These are phyloP conservation scores for Lactarius evosmus DNA, from an alignment of 768 basidiomycete species.

Conservation along the genomic window DNA sequence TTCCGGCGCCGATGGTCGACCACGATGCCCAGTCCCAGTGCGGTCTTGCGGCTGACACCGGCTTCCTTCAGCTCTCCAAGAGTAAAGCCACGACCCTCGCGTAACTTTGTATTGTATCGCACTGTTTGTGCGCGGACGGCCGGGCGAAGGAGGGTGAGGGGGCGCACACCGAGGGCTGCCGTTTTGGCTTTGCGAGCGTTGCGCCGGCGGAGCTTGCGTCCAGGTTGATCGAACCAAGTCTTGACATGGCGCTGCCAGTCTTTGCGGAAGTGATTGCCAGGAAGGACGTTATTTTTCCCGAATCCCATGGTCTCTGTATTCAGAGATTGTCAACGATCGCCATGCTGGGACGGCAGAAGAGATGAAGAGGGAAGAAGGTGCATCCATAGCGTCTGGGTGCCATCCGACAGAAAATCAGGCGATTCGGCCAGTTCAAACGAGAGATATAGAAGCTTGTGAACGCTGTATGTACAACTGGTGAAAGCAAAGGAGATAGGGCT, in stretches of 20 bases:
- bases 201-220: slow-evolving; percentile 94
- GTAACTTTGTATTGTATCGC: slow-evolving; percentile 97
- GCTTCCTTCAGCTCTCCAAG: slow-evolving; percentile 93
- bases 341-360: slow-evolving; percentile 3
- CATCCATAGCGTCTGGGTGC: slow-evolving; percentile 15
- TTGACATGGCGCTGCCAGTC: slow-evolving; percentile 97
- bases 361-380: background rate
- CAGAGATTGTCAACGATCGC: slow-evolving; percentile 31
- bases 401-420: slow-evolving; percentile 27
- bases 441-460: background rate
- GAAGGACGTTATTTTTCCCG: slow-evolving; percentile 85
- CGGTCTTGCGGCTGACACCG: slow-evolving; percentile 91
- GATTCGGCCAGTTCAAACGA: background rate
- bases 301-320: slow-evolving; percentile 64
- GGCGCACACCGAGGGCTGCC: slow-evolving; percentile 86
- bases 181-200: slow-evolving; percentile 90
- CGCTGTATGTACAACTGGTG: background rate
- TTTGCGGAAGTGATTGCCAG: slow-evolving; percentile 95
- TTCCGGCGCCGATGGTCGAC: slow-evolving; percentile 98
- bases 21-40: slow-evolving; percentile 86
- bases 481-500: slow-evolving; percentile 23
- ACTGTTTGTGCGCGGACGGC: slow-evolving; percentile 95
- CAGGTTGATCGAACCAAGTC: slow-evolving; percentile 99
- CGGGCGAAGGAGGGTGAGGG: slow-evolving; percentile 87
- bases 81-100: slow-evolving; percentile 96